Conservation (phyloP, 192 early-diverging fungal species). For the Rhizophagus clarus region DNA sequence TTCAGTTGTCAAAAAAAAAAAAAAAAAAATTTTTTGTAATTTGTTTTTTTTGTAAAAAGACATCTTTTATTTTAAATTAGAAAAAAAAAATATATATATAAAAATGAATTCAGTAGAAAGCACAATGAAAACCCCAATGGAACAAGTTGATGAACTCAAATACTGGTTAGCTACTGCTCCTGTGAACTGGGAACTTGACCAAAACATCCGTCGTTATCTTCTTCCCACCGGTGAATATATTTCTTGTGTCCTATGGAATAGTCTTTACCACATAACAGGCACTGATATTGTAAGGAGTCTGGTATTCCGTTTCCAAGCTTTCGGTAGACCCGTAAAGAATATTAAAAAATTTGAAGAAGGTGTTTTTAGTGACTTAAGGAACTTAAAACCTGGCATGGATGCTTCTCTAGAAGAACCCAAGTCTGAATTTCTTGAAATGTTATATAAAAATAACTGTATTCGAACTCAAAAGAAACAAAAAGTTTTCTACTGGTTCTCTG, state of each 20-base stretch:
- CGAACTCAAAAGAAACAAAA: constrained; percentile 99
- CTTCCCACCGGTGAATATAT: constrained; percentile 87
- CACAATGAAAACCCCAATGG: constrained; percentile 33
- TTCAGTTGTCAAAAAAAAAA: neutral
- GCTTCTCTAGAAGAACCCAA: constrained; percentile 91
- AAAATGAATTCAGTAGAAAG: constrained; percentile 31
- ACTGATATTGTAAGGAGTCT: constrained; percentile 94
- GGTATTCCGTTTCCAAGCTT: constrained; percentile 88
- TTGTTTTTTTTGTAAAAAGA: constrained; percentile 22
- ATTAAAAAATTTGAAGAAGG: constrained; percentile 99
- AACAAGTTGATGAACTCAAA: constrained; percentile 52
- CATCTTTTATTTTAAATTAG: neutral
- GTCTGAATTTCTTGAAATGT: constrained; percentile 90
- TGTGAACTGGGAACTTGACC: constrained; percentile 60
- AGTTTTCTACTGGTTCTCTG: constrained; percentile 98
- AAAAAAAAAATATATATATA: neutral
- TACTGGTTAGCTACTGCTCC: constrained; percentile 71
- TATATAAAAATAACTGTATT: constrained; percentile 95
- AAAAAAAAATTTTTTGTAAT: neutral
- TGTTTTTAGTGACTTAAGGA: constrained; percentile 93
- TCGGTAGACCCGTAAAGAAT: constrained; percentile 83
- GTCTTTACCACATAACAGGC: constrained; percentile 92
- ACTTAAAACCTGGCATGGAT: constrained; percentile 93
- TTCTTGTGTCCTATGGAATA: constrained; percentile 93
- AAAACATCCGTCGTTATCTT: constrained; percentile 59